Percentiles rank a stretch among this genome's conserved stretches.
phyloP scores from a whole-genome alignment of 2,329 filamentous ascomycete genomes.

The Exophiala sp. region DNA sequence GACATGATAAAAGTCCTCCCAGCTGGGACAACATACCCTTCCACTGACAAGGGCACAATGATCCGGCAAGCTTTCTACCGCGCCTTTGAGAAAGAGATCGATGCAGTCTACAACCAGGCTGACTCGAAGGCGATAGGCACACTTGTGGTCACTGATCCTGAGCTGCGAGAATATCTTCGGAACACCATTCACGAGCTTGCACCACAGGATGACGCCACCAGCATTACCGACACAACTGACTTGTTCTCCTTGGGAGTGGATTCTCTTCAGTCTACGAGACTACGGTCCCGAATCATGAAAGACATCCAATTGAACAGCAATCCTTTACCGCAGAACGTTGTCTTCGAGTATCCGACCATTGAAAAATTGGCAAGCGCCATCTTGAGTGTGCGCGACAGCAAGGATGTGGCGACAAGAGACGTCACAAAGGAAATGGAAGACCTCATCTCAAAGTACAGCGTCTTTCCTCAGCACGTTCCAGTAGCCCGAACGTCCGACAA shows the following conservation, averaged over 20 bases:
- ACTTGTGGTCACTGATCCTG: conserved; percentile 29
- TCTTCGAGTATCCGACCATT: conserved; percentile 57
- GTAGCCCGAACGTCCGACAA: conserved; percentile 22
- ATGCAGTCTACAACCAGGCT: conserved; percentile 39
- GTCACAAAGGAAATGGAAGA: conserved; percentile 43
- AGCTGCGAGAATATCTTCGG: conserved; percentile 37
- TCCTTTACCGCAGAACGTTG: conserved; percentile 53
- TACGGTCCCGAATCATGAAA: conserved; percentile 52
- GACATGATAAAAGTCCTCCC: conserved; percentile 47
- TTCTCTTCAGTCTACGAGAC: conserved; percentile 56
- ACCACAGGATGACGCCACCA: conserved; percentile 17
- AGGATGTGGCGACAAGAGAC: conserved; percentile 31
- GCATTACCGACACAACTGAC: conserved; percentile 44
- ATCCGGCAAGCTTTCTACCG: conserved; percentile 53
- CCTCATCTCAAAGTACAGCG: conserved; percentile 41
- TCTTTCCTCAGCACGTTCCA: conserved; percentile 32
- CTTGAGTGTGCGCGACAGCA: conserved; percentile 24
- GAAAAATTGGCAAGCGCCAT: conserved; percentile 39
- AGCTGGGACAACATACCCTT: conserved; percentile 45
- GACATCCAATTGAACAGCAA: conserved; percentile 49
- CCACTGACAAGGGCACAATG: conserved; percentile 57
- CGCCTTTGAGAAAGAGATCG: conserved; percentile 48
- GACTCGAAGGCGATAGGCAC: conserved; percentile 22
- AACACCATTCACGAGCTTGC: conserved; percentile 29
- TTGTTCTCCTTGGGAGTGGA: conserved; percentile 60